phyloP scores from a whole-genome alignment of 352 stramenopile genomes.

The Globisporangium iwayamae region DNA sequence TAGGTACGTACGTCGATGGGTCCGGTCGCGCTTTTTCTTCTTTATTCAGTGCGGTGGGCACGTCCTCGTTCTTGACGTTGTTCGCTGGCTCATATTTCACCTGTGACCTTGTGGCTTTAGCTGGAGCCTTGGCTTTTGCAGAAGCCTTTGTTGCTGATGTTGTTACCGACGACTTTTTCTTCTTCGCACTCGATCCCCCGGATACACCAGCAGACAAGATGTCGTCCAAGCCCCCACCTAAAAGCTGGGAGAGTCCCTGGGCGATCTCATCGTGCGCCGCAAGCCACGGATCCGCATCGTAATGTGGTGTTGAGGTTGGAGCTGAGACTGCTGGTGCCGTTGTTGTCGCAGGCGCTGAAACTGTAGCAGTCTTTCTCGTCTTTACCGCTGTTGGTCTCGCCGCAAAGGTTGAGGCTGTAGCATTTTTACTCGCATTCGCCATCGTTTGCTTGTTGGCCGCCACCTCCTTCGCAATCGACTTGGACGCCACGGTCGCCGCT shows the following conservation, averaged over 20 bases:
- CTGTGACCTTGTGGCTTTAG: background rate
- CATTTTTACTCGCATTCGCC: background rate
- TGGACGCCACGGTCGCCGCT: background rate
- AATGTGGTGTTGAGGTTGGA: background rate
- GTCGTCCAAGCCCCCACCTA: background rate
- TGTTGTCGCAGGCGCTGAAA: too few relatives aligned
- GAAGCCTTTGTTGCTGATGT: background rate
- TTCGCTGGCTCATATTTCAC: slow-evolving; percentile 4
- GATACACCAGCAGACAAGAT: background rate
- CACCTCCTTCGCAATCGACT: background rate
- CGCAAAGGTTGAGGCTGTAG: background rate
- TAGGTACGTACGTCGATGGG: slow-evolving; percentile 3
- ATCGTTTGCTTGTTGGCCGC: background rate
- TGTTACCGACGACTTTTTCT: background rate
- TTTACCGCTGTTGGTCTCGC: background rate
- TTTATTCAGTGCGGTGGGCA: background rate
- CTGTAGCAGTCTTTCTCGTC: too few relatives aligned
- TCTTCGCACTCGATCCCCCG: background rate
- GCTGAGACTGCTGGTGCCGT: too few relatives aligned
- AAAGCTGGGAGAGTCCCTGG: background rate
- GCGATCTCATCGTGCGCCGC: slow-evolving; percentile 9
- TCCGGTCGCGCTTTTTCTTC: background rate
- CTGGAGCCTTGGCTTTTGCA: background rate
- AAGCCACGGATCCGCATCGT: slow-evolving; percentile 9
- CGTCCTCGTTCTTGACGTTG: background rate